Evolutionary conservation across 2,329 filamentous ascomycete species (phyloP).

Genomic region (Thielaviopsis populi): DNA sequence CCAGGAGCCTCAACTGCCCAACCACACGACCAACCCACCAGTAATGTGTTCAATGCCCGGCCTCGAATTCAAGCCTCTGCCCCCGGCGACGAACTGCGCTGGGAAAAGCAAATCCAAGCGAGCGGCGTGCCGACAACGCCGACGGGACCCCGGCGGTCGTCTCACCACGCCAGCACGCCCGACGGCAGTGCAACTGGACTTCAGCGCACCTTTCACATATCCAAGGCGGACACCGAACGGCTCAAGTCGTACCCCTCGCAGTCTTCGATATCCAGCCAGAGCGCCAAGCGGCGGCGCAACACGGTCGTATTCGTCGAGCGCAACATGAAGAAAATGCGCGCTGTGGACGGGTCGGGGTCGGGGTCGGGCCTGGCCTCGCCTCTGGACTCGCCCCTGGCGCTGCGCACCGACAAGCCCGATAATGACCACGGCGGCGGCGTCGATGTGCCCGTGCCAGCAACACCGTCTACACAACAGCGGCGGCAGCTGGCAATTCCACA

Average conservation of each 20-base stretch:
- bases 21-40: conserved; percentile 17
- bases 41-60: conserved; percentile 17
- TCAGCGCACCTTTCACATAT: conserved; percentile 16
- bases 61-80: conserved; percentile 37
- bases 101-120: conserved; percentile 7
- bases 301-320: conserved; percentile 43
- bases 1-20: conserved; percentile 18
- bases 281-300: conserved; percentile 12
- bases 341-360: not conserved
- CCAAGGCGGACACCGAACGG: conserved; percentile 13
- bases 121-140: not conserved
- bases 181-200: conserved; percentile 18
- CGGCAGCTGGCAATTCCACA: conserved; percentile 16
- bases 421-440: conserved; percentile 5
- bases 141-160: conserved; percentile 22
- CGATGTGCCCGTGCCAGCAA: conserved; percentile 14
- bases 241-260: conserved; percentile 10
- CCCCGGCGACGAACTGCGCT: conserved; percentile 24
- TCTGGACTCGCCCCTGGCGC: not conserved
- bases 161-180: conserved; percentile 20
- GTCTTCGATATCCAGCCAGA: conserved; percentile 5
- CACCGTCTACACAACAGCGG: conserved; percentile 13
- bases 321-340: conserved; percentile 27
- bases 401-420: not conserved
- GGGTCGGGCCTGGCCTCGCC: not conserved